phyloP scores from a whole-genome alignment of 495 filamentous ascomycete species.

The Neurospora discreta region DNA sequence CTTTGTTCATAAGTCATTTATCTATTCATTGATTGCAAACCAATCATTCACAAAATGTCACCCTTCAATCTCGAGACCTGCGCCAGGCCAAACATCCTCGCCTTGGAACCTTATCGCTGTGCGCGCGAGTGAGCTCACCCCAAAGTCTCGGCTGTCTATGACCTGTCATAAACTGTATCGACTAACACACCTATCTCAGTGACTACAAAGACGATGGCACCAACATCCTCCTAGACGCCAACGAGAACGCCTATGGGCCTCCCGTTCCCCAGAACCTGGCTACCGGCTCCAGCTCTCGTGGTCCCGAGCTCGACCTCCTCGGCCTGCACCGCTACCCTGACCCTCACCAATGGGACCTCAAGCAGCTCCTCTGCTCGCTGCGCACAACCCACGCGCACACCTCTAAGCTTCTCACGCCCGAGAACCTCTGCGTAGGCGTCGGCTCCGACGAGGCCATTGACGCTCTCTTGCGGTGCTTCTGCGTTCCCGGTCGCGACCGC shows the following conservation, averaged over 20 bases:
- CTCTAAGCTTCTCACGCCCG: slow-evolving; percentile 57
- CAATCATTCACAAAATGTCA: slow-evolving; percentile 23
- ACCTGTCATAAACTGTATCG: slow-evolving; percentile 5
- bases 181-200: slow-evolving; percentile 39
- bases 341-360: slow-evolving; percentile 81
- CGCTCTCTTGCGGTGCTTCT: slow-evolving; percentile 85
- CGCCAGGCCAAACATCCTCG: slow-evolving; percentile 72
- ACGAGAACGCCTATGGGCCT: slow-evolving; percentile 93
- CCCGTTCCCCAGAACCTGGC: slow-evolving; percentile 28
- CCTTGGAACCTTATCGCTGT: slow-evolving; percentile 74
- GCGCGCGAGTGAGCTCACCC: slow-evolving; percentile 56
- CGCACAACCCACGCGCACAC: slow-evolving; percentile 82
- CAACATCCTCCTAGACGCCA: slow-evolving; percentile 93
- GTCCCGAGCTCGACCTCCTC: slow-evolving; percentile 51
- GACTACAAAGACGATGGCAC: slow-evolving; percentile 99
- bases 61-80: slow-evolving; percentile 69
- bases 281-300: slow-evolving; percentile 11
- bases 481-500: slow-evolving; percentile 71
- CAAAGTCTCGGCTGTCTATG: not conserved
- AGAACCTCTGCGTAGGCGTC: slow-evolving; percentile 87
- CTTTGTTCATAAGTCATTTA: not conserved
- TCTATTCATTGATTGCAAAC: not conserved
- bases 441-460: slow-evolving; percentile 96
- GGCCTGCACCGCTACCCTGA: slow-evolving; percentile 92
- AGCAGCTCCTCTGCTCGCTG: slow-evolving; percentile 74